Conservation (phyloP, 352 stramenopile species). For the Phytophthora ohioensis region DNA sequence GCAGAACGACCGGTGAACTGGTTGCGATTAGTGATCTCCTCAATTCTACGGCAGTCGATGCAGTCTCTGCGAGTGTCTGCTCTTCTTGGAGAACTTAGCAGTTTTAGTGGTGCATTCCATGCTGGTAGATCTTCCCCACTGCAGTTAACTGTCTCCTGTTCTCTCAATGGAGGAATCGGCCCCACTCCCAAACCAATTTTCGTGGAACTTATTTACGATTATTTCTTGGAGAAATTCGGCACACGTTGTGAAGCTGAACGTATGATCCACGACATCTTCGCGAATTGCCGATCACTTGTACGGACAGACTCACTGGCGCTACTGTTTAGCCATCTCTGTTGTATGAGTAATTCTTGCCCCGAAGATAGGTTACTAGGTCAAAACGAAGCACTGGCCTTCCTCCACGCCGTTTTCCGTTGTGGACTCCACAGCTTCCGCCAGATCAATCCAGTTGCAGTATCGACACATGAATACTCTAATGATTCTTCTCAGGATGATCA, state of each 20-base stretch:
- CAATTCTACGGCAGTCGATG: constrained; percentile 59
- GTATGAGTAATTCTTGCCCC: constrained; percentile 64
- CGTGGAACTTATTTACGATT: constrained; percentile 82
- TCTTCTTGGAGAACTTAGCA: constrained; percentile 60
- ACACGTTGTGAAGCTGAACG: constrained; percentile 81
- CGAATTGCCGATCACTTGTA: constrained; percentile 72
- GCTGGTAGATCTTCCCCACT: constrained; percentile 20
- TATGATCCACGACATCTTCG: constrained; percentile 84
- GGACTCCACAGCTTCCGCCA: constrained; percentile 66
- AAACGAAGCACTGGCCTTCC: constrained; percentile 74
- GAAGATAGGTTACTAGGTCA: constrained; percentile 73
- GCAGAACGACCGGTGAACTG: constrained; percentile 64
- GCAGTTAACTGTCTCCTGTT: constrained; percentile 34
- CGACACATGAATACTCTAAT: neutral
- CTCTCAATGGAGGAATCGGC: constrained; percentile 69
- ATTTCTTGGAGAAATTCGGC: constrained; percentile 71
- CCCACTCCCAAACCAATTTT: constrained; percentile 64
- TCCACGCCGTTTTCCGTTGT: constrained; percentile 66
- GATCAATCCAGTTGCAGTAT: constrained; percentile 44
- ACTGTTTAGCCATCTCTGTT: constrained; percentile 78
- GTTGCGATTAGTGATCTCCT: constrained; percentile 67
- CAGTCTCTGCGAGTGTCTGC: constrained; percentile 33
- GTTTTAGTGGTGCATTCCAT: constrained; percentile 50
- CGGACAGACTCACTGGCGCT: constrained; percentile 47
- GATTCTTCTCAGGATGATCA: neutral